Percentiles rank a stretch among this genome's conserved stretches.
These are phyloP conservation scores for Podospora comata DNA, from an alignment of 495 filamentous ascomycete species.

Conservation along the genomic window DNA sequence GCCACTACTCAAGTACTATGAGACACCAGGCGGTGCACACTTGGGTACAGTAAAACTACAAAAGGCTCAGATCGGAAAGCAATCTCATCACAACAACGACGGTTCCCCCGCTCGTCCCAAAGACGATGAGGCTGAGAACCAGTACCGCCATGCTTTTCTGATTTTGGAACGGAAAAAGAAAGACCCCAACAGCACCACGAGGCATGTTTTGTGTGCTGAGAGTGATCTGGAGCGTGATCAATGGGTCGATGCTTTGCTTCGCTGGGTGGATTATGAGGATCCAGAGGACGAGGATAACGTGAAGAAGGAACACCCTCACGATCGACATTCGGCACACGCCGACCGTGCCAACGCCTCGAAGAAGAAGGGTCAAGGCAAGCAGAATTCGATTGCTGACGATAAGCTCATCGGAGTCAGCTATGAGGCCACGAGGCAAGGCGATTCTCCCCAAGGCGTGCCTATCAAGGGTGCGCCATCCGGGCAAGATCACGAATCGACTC, in stretches of 20 bases:
- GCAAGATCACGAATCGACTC: constrained; percentile 28
- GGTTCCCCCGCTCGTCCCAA: constrained; percentile 60
- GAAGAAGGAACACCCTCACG: constrained; percentile 34
- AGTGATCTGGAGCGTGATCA: constrained; percentile 88
- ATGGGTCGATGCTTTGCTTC: constrained; percentile 87
- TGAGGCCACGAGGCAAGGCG: constrained; percentile 72
- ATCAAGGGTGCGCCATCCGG: constrained; percentile 17
- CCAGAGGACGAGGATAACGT: constrained; percentile 50
- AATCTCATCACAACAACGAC: constrained; percentile 60
- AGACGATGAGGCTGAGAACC: constrained; percentile 77
- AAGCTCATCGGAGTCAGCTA: constrained; percentile 78
- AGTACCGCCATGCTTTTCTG: constrained; percentile 94
- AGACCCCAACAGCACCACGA: constrained; percentile 84
- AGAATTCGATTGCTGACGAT: constrained; percentile 40
- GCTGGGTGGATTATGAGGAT: constrained; percentile 78
- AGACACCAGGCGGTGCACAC: constrained; percentile 80
- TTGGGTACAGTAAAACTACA: constrained; percentile 89
- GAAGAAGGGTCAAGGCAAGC: constrained; percentile 52
- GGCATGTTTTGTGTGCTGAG: constrained; percentile 93
- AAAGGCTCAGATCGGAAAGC: constrained; percentile 91
- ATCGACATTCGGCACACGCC: constrained; percentile 31
- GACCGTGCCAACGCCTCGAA: constrained; percentile 41
- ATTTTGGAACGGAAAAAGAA: constrained; percentile 95
- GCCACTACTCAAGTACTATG: constrained; percentile 85
- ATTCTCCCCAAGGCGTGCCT: constrained; percentile 42